Percentiles rank a stretch among this genome's conserved stretches.
These are phyloP conservation scores for Epichloe amarillans DNA, from an alignment of 2,329 filamentous ascomycete genomes.

Conservation along the genomic window DNA sequence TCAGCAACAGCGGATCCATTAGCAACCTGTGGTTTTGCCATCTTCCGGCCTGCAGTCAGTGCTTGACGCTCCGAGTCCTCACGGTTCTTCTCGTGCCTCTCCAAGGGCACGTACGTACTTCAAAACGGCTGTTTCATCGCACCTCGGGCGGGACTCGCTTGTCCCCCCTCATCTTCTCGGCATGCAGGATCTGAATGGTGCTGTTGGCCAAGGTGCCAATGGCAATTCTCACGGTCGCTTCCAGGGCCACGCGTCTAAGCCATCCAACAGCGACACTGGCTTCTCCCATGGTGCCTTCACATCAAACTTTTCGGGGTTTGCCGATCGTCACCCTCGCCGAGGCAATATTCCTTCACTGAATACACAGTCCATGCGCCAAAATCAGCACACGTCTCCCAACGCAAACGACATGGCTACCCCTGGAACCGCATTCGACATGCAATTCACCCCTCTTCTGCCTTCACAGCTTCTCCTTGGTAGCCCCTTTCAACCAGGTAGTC, in stretches of 20 bases:
- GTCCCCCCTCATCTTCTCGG: slow-evolving; percentile 78
- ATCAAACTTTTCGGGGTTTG: slow-evolving; percentile 74
- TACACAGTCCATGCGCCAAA: slow-evolving; percentile 52
- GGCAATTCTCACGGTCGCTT: slow-evolving; percentile 48
- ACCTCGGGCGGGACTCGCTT: slow-evolving; percentile 67
- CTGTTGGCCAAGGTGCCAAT: slow-evolving; percentile 31
- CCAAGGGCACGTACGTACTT: slow-evolving; percentile 42
- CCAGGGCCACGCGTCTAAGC: slow-evolving; percentile 61
- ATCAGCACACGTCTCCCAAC: slow-evolving; percentile 31
- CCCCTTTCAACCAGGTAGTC: slow-evolving; percentile 91
- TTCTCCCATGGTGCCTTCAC: slow-evolving; percentile 89
- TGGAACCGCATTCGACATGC: slow-evolving; percentile 89
- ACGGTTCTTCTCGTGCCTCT: slow-evolving; percentile 30
- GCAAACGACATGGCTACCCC: slow-evolving; percentile 70
- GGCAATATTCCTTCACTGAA: slow-evolving; percentile 87
- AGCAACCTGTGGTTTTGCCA: no score
- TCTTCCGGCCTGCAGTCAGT: neutral
- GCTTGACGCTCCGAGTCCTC: neutral
- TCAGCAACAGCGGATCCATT: neutral
- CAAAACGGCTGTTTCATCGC: slow-evolving; percentile 75
- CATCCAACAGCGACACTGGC: slow-evolving; percentile 70
- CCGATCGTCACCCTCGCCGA: slow-evolving; percentile 73
- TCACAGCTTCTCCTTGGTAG: slow-evolving; percentile 90
- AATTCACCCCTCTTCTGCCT: slow-evolving; percentile 90
- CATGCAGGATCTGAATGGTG: slow-evolving; percentile 78